Percentiles rank a stretch among this genome's conserved stretches.
These are phyloP conservation scores for Colletotrichum higginsianum DNA, from an alignment of 2,329 filamentous ascomycete species.

Conservation along the genomic window DNA sequence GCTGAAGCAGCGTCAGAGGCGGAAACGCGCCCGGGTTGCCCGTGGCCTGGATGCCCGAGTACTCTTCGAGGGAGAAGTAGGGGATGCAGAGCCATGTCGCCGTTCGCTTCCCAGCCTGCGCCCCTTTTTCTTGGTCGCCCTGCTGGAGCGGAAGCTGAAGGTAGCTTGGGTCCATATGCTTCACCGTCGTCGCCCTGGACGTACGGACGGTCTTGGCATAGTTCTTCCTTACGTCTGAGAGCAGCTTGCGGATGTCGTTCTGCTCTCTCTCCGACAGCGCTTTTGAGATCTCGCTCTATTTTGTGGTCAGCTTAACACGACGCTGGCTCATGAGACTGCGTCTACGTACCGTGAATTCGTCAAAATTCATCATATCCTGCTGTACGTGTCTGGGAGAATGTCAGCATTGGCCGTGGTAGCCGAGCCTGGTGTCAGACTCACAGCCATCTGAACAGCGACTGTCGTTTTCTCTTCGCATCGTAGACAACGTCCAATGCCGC, in stretches of 20 bases:
- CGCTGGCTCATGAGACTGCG: neutral
- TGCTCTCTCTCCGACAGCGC: slow-evolving; percentile 47
- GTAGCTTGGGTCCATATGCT: slow-evolving; percentile 58
- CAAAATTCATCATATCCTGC: slow-evolving; percentile 59
- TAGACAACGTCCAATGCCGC: slow-evolving; percentile 54
- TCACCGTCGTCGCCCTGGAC: slow-evolving; percentile 55
- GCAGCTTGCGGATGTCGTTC: slow-evolving; percentile 53
- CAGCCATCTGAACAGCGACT: slow-evolving; percentile 60
- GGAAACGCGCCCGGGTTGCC: slow-evolving; percentile 56
- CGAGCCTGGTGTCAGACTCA: slow-evolving; percentile 41
- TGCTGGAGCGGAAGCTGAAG: slow-evolving; percentile 54
- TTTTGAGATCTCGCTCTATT: slow-evolving; percentile 54
- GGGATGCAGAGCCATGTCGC: slow-evolving; percentile 62
- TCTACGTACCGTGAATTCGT: slow-evolving; percentile 56
- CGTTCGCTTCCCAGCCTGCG: slow-evolving; percentile 39
- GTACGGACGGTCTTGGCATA: slow-evolving; percentile 56
- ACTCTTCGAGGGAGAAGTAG: slow-evolving; percentile 62
- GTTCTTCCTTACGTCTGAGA: slow-evolving; percentile 55
- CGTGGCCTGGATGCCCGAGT: slow-evolving; percentile 55
- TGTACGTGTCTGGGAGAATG: slow-evolving; percentile 51
- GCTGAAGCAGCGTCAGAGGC: slow-evolving; percentile 60
- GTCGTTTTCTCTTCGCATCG: slow-evolving; percentile 49
- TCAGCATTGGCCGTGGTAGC: slow-evolving; percentile 39
- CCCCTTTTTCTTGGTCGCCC: slow-evolving; percentile 44
- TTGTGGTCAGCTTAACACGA: slow-evolving; percentile 10